Base-by-base conservation (phyloP, 805 yeast genomes). In the Yamadazyma philogaea region DNA sequence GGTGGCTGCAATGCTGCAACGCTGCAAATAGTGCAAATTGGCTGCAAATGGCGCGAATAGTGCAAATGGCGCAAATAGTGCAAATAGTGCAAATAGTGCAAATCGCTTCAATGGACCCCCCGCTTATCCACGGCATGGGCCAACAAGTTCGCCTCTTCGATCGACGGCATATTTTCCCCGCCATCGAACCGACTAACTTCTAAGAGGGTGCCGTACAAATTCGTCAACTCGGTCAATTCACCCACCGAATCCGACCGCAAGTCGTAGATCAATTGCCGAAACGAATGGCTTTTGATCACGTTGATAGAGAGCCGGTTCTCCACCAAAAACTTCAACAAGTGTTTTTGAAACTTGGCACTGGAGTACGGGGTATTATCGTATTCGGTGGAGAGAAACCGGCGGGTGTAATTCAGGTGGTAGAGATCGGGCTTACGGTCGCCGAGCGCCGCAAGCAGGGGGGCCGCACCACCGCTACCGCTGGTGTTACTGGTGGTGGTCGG, bases 231-330 rank as follows among this genome's bases (percentile, higher is more conserved):
- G 33, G 64, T 56, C 48, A 78, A 57, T 46, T 77, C 82, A 1
- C 55, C 47, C 3, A 77, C 59, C 1, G 77, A 68, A 24, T 70
- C 76, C 0, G 79, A 73, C 39, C 75, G 63, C 46, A 78, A 61
- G 33, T 78, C 78, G 50, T 68, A 71, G 12, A 78, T 61, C 32
- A 78, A 53, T 48, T 77, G 81, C 53, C 73, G 74, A 51, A 78
- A 78, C 7, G 78, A 64, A 17, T 63, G 71, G 39, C 78, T 70
- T 55, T 72, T 73, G n/a, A 76, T 71, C 7, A 70, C 68, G 17
- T 60, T 62, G 22, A 76, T 65, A 0, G 78, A 68, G 8, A 78
- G 57, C 51, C 75, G 75, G 55, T 78, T 74, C n/a, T 77, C 81
- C 12, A 72, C 64, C 30, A 77, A 54, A 44, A 77, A 78, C 47